Conservation (phyloP, 106 monocot genomes). For the Dioscorea alata region DNA sequence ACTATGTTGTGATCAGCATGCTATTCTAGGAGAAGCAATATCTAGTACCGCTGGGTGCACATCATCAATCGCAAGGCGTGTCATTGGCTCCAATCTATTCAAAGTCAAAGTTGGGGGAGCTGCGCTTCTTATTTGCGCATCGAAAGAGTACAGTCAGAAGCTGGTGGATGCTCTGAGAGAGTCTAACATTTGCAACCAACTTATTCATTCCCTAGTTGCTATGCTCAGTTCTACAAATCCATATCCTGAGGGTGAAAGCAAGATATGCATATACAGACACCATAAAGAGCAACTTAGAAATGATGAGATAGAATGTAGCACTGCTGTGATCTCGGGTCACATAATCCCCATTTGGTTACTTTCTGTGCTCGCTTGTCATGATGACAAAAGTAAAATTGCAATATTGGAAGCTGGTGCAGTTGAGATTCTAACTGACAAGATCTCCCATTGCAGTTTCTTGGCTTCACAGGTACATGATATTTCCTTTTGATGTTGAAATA, state of each 20-base stretch:
- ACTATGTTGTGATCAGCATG: conserved; percentile 59
- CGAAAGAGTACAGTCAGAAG: conserved; percentile 50
- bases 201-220: conserved; percentile 65
- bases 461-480: conserved; percentile 50
- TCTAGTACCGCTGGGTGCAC: conserved; percentile 54
- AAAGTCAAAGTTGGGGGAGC: conserved; percentile 77
- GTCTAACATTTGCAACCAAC: conserved; percentile 42
- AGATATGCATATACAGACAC: conserved; percentile 50
- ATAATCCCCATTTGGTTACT: conserved; percentile 78
- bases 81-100: conserved; percentile 50
- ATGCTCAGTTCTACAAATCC: conserved; percentile 47
- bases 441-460: conserved; percentile 61
- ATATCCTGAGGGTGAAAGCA: conserved; percentile 23
- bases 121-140: conserved; percentile 84
- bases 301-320: conserved; percentile 35
- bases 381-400: conserved; percentile 37
- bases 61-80: conserved; percentile 53
- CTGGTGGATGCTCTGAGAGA: conserved; percentile 58
- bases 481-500: too few species aligned
- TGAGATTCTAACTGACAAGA: conserved; percentile 67
- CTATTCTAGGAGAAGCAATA: conserved; percentile 48
- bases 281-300: conserved; percentile 20
- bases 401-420: conserved; percentile 76
- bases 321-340: conserved; percentile 55
- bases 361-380: conserved; percentile 64